Conservation (phyloP, 1,284 basidiomycete genomes). For the Cryptococcus wingfieldii region DNA sequence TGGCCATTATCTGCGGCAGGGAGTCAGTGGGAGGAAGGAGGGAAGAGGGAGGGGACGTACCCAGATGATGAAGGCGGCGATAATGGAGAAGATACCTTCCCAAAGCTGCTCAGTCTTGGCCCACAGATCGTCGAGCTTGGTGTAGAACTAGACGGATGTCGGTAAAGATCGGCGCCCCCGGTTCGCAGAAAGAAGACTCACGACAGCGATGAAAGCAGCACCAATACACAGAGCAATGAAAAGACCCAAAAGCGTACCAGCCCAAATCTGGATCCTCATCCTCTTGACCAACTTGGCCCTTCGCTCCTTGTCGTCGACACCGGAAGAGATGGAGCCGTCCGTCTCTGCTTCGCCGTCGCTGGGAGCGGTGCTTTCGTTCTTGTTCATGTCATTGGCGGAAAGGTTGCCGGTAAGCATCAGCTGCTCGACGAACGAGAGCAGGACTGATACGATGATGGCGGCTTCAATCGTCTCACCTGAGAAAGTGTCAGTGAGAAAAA, state of each 20-base stretch:
- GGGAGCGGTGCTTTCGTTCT: conserved; percentile 3
- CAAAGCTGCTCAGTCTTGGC: conserved; percentile 48
- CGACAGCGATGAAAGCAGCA: conserved; percentile 53
- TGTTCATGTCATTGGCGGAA: conserved; percentile 10
- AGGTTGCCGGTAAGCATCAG: conserved; percentile 44
- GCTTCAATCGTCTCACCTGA: conserved; percentile 49
- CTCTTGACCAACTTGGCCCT: conserved; percentile 41
- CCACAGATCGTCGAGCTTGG: conserved; percentile 55
- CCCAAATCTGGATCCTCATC: conserved; percentile 63
- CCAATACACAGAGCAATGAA: conserved; percentile 67
- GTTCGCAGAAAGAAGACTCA: conserved; percentile 21
- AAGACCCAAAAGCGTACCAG: conserved; percentile 71
- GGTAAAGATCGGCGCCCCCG: neutral
- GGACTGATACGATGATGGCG: conserved; percentile 48
- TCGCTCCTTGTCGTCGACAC: conserved; percentile 13
- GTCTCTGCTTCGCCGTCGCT: conserved; percentile 6
- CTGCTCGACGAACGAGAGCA: conserved; percentile 51
- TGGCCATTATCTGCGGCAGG: conserved; percentile 57
- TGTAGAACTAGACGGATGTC: conserved; percentile 49
- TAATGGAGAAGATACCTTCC: conserved; percentile 71
- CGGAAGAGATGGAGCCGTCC: neutral
- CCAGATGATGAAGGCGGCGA: conserved; percentile 78
- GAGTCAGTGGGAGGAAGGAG: neutral
- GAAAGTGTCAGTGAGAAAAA: neutral
- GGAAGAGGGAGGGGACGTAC: neutral